Evolutionary conservation across 257 asterid species (phyloP).

Genomic region (Solanum gandarillasii): DNA sequence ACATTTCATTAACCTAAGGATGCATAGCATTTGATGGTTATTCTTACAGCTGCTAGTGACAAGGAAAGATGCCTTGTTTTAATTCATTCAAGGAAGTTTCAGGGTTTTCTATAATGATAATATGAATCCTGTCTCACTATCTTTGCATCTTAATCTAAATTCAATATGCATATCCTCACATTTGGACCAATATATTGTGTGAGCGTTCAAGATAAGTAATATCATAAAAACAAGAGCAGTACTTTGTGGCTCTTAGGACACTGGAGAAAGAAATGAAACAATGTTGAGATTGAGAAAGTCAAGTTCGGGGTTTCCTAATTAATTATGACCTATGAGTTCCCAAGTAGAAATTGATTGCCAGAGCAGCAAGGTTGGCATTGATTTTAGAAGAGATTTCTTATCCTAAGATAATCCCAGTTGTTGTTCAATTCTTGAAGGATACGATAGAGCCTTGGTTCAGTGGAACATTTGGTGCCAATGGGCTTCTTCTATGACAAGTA

Average conservation of each 20-base stretch:
- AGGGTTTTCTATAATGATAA: background rate
- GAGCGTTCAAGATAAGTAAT: background rate
- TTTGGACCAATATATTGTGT: background rate
- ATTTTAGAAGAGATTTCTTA: slow-evolving; percentile 73
- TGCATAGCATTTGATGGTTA: background rate
- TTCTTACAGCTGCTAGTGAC: background rate
- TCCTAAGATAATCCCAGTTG: slow-evolving; percentile 48
- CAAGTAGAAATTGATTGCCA: slow-evolving; percentile 46
- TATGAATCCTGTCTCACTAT: background rate
- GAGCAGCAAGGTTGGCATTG: slow-evolving; percentile 84
- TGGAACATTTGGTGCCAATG: slow-evolving; percentile 67
- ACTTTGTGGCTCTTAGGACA: background rate
- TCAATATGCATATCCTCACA: background rate
- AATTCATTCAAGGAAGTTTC: background rate
- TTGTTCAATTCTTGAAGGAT: slow-evolving; percentile 60
- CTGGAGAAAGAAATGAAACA: background rate
- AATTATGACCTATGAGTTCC: background rate
- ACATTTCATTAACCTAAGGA: background rate
- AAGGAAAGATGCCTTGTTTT: background rate
- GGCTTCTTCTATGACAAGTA: slow-evolving; percentile 58
- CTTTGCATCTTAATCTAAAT: background rate
- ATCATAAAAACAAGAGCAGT: background rate
- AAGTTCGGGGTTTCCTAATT: background rate
- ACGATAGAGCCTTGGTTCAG: slow-evolving; percentile 76
- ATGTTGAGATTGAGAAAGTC: background rate